Evolutionary conservation across 768 basidiomycete genomes (phyloP), one percentile per base, ranked within the genome.

Genomic region (Exsudoporus frostii): DNA sequence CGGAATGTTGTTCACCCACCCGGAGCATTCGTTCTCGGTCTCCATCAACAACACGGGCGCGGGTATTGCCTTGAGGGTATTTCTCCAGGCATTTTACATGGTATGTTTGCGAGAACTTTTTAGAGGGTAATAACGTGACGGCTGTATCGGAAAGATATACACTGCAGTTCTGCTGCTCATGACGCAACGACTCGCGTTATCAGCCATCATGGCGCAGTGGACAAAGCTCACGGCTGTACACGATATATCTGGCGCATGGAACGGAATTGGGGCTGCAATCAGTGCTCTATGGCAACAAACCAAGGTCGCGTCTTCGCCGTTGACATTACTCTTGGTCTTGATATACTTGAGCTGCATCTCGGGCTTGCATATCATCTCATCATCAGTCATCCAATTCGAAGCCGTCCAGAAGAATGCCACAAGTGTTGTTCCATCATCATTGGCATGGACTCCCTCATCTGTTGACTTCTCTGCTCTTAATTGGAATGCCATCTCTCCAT

Each of bases 361-460:
- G 3, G 57, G 43, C 5, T 54, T 68, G 0, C 66, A 68, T 47
- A 53, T 68, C 39, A 30, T 62, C 13, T 68, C 64, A 0, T 55
- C 66, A 1, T 50, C 66, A 1, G 39, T 67, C 42, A 39, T 67
- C 17, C 53, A 56, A 32, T 54, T 67, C 1, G 47, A 61, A 10
- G 37, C 57, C 5, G 65, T 61, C 36, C 51, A 59, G 15, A 30
- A 45, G 7, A 54, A 55, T 4, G 15, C 46, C 5, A 30, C 19
- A 1, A 40, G 3, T 2, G 10, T 24, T 5, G 45, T 56, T 20
- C 46, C 46, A 1, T 53, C 59, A 1, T 41, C 36, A 5, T 9
- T 40, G 3, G 46, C 33, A 3, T 56, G 61, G 54, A 45, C 54
- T 4, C 11, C 19, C 8, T 7, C 41, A 3, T 25, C 37, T 0